phyloP scores from a whole-genome alignment of 1,139 yeast species.

The Candida albicans region DNA sequence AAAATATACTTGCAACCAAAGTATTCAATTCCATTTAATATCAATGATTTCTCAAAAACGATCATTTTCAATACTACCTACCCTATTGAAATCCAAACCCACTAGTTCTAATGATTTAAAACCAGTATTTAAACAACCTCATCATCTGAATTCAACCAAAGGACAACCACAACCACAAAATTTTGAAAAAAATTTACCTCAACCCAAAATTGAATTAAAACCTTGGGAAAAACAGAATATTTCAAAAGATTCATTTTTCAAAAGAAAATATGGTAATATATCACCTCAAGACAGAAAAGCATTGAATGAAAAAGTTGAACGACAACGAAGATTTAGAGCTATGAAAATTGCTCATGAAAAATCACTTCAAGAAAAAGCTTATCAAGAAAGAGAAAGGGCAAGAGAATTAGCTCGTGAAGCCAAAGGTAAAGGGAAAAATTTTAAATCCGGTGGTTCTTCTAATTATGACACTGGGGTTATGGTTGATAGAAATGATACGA shows the following conservation, averaged over 20 bases:
- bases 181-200: conserved; percentile 17
- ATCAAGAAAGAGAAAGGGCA: conserved; percentile 9
- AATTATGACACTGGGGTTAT: background rate
- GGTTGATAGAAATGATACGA: conserved; percentile 27
- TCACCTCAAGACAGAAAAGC: conserved; percentile 27
- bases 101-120: conserved; percentile 7
- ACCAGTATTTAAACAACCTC: conserved; percentile 22
- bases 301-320: conserved; percentile 37
- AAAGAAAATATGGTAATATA: conserved; percentile 37
- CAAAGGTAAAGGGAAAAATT: too few species aligned
- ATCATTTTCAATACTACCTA: background rate
- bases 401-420: conserved; percentile 4
- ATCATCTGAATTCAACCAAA: conserved; percentile 15
- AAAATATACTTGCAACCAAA: background rate
- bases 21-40: background rate
- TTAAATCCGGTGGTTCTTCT: background rate
- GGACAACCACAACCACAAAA: conserved; percentile 10
- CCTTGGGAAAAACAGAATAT: conserved; percentile 42
- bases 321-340: conserved; percentile 32
- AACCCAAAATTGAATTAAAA: conserved; percentile 16
- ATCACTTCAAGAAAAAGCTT: conserved; percentile 11
- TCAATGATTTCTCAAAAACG: conserved; percentile 1
- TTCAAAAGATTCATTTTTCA: conserved; percentile 43
- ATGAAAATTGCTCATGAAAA: conserved; percentile 18
- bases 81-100: background rate